Conservation (phyloP, 306 rosid species). For the Spatholobus suberectus region DNA sequence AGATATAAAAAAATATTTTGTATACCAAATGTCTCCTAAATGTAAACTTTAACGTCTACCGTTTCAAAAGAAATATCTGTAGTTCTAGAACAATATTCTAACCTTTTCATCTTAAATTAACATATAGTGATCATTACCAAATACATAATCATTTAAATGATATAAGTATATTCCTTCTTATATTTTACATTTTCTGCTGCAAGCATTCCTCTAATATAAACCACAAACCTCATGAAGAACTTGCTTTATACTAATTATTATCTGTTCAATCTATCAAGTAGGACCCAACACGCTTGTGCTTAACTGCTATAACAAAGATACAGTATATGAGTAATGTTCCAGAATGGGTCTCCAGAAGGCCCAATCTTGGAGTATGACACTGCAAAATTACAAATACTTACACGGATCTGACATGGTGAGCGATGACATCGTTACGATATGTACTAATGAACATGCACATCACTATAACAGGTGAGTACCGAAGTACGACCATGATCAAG, state of each 20-base stretch:
- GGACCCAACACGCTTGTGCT: neutral
- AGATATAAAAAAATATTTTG: no score
- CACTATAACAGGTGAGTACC: no score
- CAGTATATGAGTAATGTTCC: neutral
- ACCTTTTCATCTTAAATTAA: neutral
- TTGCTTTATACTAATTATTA: neutral
- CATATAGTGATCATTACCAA: neutral
- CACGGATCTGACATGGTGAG: neutral
- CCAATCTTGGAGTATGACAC: neutral
- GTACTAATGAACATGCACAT: neutral
- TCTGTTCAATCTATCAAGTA: neutral
- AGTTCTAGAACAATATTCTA: neutral
- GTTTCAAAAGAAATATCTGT: neutral
- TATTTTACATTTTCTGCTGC: neutral
- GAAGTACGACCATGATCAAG: no score
- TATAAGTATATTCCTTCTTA: neutral
- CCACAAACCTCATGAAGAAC: neutral
- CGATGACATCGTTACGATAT: neutral
- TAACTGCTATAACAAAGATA: neutral
- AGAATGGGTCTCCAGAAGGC: neutral
- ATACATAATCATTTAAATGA: neutral
- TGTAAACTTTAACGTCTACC: neutral
- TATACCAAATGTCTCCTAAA: neutral
- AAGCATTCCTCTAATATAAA: neutral
- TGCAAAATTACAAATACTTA: neutral